A percentile compares a stretch with the other conserved stretches of the same genome.
Conservation (phyloP, 2,329 filamentous ascomycete species). For the Ilyonectria robusta region DNA sequence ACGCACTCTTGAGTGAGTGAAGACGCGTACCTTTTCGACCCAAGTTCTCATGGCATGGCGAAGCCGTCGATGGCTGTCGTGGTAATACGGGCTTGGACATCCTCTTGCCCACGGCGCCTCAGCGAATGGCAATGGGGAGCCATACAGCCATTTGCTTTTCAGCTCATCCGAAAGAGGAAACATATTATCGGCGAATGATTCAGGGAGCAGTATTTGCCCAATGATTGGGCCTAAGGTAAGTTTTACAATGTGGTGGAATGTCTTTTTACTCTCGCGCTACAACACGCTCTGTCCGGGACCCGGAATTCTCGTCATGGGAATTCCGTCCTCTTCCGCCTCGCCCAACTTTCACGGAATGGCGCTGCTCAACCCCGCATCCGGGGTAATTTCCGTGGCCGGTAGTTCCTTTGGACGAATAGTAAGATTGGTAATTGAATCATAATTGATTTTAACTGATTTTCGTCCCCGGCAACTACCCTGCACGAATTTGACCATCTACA, state of each 20-base stretch:
- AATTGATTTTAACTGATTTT: neutral
- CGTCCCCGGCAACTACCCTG: neutral
- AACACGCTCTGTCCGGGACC: neutral
- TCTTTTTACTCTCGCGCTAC: neutral
- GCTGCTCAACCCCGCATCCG: neutral
- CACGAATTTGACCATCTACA: neutral
- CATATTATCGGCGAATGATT: neutral
- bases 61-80: constrained; percentile 23
- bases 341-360: neutral
- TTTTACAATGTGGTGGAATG: neutral
- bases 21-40: constrained; percentile 13
- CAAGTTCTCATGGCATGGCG: constrained; percentile 20
- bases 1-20: fast-evolving
- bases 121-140: constrained; percentile 18
- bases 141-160: constrained; percentile 21
- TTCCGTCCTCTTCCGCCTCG: neutral
- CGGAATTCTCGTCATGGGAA: neutral
- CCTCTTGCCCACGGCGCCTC: constrained; percentile 25
- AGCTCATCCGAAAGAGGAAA: constrained; percentile 4
- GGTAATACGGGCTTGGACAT: constrained; percentile 24
- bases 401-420: neutral
- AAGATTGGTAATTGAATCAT: neutral
- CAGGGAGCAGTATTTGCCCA: neutral
- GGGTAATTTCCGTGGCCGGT: neutral
- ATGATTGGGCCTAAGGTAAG: neutral